phyloP scores from a whole-genome alignment of 305 asterid species.

The Withania somnifera region DNA sequence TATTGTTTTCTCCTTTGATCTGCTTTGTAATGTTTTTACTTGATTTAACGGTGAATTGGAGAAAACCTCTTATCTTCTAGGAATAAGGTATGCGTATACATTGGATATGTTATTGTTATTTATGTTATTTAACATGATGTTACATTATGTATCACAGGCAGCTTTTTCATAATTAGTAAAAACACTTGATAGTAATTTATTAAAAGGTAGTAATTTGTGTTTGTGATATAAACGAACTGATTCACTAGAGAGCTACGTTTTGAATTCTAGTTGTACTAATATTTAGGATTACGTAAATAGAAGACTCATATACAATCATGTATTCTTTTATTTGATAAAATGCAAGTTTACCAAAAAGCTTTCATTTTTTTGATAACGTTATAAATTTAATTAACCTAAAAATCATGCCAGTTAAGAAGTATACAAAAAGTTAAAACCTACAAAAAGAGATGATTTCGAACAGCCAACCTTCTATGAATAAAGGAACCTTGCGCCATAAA shows the following conservation, averaged over 20 bases:
- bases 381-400: background rate
- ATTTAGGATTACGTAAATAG: background rate
- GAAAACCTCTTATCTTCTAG: too few species aligned
- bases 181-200: background rate
- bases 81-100: too few species aligned
- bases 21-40: too few species aligned
- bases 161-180: background rate
- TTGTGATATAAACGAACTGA: background rate
- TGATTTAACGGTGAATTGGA: too few species aligned
- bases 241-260: background rate
- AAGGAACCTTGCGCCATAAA: background rate
- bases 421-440: background rate
- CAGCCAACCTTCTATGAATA: background rate
- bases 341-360: background rate
- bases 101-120: background rate
- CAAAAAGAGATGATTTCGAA: background rate
- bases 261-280: background rate
- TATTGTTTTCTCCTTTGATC: too few species aligned
- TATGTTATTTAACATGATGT: background rate
- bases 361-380: background rate
- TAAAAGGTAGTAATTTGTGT: background rate
- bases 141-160: background rate
- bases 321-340: background rate
- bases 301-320: background rate
- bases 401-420: background rate